Base-by-base conservation (phyloP, 208 protist genomes). In the Crithidia bombi region DNA sequence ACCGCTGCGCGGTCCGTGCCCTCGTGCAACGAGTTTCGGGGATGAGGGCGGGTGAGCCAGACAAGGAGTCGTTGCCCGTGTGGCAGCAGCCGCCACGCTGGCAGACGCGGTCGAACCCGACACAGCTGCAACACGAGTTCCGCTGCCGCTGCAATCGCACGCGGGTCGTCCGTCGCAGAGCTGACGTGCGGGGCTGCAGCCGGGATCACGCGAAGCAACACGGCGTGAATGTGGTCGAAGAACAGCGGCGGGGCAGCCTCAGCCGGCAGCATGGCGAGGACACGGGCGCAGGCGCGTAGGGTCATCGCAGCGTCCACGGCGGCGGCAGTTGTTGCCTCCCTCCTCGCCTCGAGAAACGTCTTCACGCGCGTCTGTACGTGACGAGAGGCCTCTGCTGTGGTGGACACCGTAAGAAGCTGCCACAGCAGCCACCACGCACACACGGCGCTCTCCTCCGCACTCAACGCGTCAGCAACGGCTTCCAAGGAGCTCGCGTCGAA, bases 361-460 rank as follows among this genome's bases (percentile, higher is more conserved):
- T n/a, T 33, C 47, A 65, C 25, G 25, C 28, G 56, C 9, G 4
- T 17, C 38, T 57, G 33, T 15, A 52, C 12, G 25, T 30, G 33
- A 9, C 26, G 35, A 0, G 32, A 19, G 21, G 41, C 54, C 2
- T 46, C 52, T 25, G 33, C 14, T 9, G n/a, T 47, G 36, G 38
- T 58, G 3, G 54, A 33, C 2, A 50, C 44, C 33, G 39, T 43
- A 10, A 64, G 43, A 7, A 75, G 62, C 62, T 64, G 56, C 71
- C 71, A 77, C 71, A 77, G 28, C 26, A 77, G 63, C 71, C 71
- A 77, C 38, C 56, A 54, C 43, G 71, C 71, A 54, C 56, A 50
- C 23, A 62, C 46, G 32, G 28, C n/a, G 14, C 26, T 26, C 26
- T 65, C 59, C 4, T 41, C 58, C 0, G 17, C 69, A 17, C 23